Conservation (phyloP, 345 rosid species). For the Eucalyptus cladocalyx region DNA sequence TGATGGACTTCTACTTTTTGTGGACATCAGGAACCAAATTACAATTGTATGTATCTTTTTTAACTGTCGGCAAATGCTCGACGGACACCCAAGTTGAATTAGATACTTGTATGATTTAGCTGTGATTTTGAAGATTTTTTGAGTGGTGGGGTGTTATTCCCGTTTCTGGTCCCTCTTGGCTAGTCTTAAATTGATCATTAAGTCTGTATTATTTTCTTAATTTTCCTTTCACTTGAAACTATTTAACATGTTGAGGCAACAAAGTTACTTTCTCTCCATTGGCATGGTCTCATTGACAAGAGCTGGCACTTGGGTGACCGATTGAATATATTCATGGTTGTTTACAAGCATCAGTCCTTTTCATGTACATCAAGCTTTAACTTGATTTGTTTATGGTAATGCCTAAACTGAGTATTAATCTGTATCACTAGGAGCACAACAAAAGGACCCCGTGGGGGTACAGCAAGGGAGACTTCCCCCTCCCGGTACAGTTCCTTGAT, state of each 20-base stretch:
- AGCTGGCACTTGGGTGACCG: background rate
- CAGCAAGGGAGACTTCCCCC: conserved; percentile 53
- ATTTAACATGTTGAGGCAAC: background rate
- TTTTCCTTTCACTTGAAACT: background rate
- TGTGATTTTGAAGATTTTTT: background rate
- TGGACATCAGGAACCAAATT: background rate
- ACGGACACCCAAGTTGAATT: background rate
- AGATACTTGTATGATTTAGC: background rate
- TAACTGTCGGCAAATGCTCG: background rate
- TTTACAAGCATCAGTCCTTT: background rate
- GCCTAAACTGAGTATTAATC: background rate
- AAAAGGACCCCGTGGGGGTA: conserved; percentile 64
- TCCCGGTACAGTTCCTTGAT: conserved; percentile 16
- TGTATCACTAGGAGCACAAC: conserved; percentile 46
- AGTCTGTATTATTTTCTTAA: background rate
- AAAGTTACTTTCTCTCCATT: background rate
- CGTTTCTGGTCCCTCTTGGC: background rate
- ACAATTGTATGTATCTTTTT: background rate
- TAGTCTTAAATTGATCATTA: background rate
- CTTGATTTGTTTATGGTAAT: background rate
- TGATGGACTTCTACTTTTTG: background rate
- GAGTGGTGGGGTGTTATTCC: background rate
- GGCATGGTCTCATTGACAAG: background rate
- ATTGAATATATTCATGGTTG: background rate
- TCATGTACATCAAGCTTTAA: background rate